phyloP scores from a whole-genome alignment of 495 filamentous ascomycete genomes.

The Lindgomyces ingoldianus region DNA sequence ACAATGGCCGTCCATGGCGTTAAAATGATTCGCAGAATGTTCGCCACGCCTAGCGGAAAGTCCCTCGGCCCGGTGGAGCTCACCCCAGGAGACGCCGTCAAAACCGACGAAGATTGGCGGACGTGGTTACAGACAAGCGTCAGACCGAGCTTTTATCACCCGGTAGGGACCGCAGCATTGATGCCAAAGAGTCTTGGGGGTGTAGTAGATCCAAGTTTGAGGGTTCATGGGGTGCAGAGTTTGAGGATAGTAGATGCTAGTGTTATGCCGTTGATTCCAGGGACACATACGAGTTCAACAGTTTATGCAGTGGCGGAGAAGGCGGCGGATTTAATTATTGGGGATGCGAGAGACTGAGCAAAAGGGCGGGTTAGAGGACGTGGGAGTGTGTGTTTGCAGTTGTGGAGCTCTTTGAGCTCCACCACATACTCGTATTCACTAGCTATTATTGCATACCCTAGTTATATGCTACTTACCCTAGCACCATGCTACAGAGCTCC shows the following conservation, averaged over 20 bases:
- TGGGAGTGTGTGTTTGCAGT: too few relatives aligned
- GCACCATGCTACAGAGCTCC: too few relatives aligned
- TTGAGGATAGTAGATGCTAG: slow-evolving; percentile 30
- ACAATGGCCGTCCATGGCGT: neutral
- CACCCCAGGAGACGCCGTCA: slow-evolving; percentile 3
- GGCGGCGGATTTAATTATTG: slow-evolving; percentile 16
- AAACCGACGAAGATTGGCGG: slow-evolving; percentile 15
- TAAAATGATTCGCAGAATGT: slow-evolving; percentile 3
- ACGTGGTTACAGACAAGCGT: slow-evolving; percentile 10
- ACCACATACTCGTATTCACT: too few relatives aligned
- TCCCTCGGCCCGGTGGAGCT: slow-evolving; percentile 13
- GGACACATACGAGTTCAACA: slow-evolving; percentile 16
- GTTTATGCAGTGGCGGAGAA: slow-evolving; percentile 33
- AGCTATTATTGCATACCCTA: too few relatives aligned
- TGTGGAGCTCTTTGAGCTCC: too few relatives aligned
- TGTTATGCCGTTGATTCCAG: slow-evolving; percentile 29
- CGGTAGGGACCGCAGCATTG: slow-evolving; percentile 19
- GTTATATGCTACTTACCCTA: neutral
- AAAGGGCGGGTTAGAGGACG: neutral
- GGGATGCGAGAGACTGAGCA: neutral
- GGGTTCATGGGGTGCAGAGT: slow-evolving; percentile 15
- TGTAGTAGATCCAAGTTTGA: slow-evolving; percentile 21
- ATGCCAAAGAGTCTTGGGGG: slow-evolving; percentile 8
- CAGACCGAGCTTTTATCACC: slow-evolving; percentile 20
- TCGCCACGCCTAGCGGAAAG: neutral